Percentiles rank a stretch among this genome's conserved stretches.
Evolutionary conservation across 768 basidiomycete species (phyloP).

Genomic region (Amanita jacksonii): DNA sequence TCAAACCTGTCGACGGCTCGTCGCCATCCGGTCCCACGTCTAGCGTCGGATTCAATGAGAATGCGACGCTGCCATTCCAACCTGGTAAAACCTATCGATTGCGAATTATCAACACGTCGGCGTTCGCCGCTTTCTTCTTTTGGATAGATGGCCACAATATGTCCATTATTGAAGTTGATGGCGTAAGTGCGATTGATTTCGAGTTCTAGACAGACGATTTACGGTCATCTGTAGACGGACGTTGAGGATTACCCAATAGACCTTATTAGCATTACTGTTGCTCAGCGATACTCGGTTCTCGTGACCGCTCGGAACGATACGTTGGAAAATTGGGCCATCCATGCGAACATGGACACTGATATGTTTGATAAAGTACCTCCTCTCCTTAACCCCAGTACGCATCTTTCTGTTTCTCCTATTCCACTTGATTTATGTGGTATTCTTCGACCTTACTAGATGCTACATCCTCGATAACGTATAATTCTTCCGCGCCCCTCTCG

Average conservation of each 20-base stretch:
- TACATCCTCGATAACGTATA: slow-evolving; percentile 80
- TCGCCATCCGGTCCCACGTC: slow-evolving; percentile 40
- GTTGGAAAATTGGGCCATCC: slow-evolving; percentile 76
- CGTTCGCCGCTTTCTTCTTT: slow-evolving; percentile 69
- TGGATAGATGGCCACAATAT: slow-evolving; percentile 88
- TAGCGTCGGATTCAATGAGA: slow-evolving; percentile 76
- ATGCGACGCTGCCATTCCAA: slow-evolving; percentile 75
- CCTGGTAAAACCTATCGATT: slow-evolving; percentile 88
- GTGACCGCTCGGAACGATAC: slow-evolving; percentile 88
- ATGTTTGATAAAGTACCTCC: slow-evolving; percentile 86
- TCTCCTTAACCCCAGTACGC: slow-evolving; percentile 64
- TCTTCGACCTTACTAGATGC: slow-evolving; percentile 41
- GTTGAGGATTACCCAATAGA: slow-evolving; percentile 65
- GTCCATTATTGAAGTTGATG: slow-evolving; percentile 77
- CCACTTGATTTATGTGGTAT: neutral
- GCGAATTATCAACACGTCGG: slow-evolving; percentile 77
- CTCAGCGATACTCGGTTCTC: slow-evolving; percentile 89
- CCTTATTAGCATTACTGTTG: slow-evolving; percentile 65
- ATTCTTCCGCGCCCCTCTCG: slow-evolving; percentile 36
- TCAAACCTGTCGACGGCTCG: slow-evolving; percentile 46
- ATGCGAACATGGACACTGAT: slow-evolving; percentile 79
- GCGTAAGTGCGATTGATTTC: slow-evolving; percentile 39
- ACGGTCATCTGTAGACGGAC: slow-evolving; percentile 46
- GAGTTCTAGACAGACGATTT: neutral
- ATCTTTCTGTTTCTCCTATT: neutral